These are phyloP conservation scores for Citrullus amarus DNA, from an alignment of 306 rosid species.

Conservation along the genomic window DNA sequence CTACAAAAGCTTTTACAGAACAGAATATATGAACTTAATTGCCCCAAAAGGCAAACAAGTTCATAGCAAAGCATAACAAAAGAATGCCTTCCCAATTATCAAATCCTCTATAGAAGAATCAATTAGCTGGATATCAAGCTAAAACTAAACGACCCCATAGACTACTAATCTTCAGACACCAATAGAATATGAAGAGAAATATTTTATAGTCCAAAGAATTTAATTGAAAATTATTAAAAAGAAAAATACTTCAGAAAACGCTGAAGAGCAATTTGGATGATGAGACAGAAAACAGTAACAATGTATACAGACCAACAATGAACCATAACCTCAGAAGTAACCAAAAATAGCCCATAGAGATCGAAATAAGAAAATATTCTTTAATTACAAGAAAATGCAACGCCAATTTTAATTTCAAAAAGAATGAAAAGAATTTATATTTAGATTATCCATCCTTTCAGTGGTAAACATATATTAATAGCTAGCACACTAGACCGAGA, in stretches of 20 bases:
- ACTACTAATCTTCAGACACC: background rate
- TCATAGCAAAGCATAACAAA: conserved; percentile 13
- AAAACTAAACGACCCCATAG: background rate
- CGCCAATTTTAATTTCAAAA: background rate
- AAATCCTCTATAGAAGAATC: background rate
- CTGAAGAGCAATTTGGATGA: background rate
- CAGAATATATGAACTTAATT: conserved; percentile 27
- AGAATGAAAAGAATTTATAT: background rate
- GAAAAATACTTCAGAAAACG: background rate
- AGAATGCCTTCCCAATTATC: conserved; percentile 10
- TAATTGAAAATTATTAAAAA: background rate
- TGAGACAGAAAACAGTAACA: background rate
- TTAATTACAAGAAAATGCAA: background rate
- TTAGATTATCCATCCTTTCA: background rate
- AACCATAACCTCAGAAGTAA: background rate
- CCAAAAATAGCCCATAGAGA: background rate
- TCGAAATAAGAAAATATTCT: background rate
- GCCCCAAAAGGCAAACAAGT: conserved; percentile 25
- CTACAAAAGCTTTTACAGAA: conserved; percentile 36
- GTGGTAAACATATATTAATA: background rate
- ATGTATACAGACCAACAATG: background rate
- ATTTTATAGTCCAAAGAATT: background rate
- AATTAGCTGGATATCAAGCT: conserved; percentile 3
- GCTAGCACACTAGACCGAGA: background rate
- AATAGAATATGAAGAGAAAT: background rate